Percentiles rank a stretch among this genome's conserved stretches.
Evolutionary conservation across 495 filamentous ascomycete genomes (phyloP).

Genomic region (Talaromyces nanjingensis): DNA sequence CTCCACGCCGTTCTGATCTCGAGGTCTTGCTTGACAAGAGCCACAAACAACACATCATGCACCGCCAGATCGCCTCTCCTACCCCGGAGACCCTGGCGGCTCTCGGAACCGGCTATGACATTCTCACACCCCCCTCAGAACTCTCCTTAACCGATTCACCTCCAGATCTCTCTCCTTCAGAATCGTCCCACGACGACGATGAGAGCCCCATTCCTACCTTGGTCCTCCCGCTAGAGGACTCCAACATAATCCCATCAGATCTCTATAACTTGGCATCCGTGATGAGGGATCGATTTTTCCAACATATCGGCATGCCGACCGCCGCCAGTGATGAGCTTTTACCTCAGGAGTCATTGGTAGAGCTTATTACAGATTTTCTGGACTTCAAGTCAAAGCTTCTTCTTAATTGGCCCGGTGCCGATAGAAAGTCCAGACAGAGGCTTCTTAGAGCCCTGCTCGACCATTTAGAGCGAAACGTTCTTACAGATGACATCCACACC

Average conservation of each 20-base stretch:
- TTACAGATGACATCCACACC: not conserved
- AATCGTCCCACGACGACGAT: not conserved
- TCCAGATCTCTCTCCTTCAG: not conserved
- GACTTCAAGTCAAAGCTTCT: constrained; percentile 4
- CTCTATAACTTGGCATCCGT: constrained; percentile 3
- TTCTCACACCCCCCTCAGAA: not conserved
- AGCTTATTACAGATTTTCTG: constrained; percentile 2
- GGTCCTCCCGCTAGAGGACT: constrained; percentile 4
- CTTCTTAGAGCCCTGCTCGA: not conserved
- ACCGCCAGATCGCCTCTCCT: constrained; percentile 1
- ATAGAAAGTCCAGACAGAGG: not conserved
- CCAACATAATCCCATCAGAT: not conserved
- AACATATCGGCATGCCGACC: constrained; percentile 4
- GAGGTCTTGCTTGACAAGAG: constrained; percentile 2
- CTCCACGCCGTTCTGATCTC: not conserved
- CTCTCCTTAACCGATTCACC: not conserved
- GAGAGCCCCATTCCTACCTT: not conserved
- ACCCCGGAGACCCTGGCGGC: not conserved
- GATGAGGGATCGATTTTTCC: constrained; percentile 4
- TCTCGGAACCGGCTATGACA: constrained; percentile 3
- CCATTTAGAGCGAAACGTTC: not conserved
- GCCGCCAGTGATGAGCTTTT: not conserved
- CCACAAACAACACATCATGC: not conserved
- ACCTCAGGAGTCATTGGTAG: not conserved
- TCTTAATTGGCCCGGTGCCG: not conserved